Conservation (phyloP, 306 rosid species). For the Vicia villosa region DNA sequence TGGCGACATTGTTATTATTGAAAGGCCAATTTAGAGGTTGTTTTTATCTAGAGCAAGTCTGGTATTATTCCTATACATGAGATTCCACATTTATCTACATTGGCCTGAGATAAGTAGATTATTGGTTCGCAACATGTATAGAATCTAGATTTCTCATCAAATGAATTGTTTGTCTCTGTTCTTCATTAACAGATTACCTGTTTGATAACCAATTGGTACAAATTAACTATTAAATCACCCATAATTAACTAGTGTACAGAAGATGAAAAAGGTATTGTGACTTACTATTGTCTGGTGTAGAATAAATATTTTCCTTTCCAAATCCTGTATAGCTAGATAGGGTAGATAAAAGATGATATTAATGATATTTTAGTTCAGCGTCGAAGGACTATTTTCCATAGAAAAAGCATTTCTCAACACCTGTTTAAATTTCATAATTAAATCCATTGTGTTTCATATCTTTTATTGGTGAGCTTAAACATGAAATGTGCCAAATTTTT, state of each 20-base stretch:
- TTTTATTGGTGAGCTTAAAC: no score
- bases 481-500: no score
- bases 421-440: background rate
- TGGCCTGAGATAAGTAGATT: background rate
- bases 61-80: background rate
- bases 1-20: background rate
- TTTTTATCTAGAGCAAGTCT: background rate
- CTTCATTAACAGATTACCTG: background rate
- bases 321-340: constrained; percentile 1
- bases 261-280: background rate
- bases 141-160: background rate
- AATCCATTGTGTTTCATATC: constrained; percentile 18
- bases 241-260: background rate
- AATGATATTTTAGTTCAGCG: constrained; percentile 3
- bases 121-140: background rate
- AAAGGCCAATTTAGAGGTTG: background rate
- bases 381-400: background rate
- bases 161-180: background rate
- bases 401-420: background rate
- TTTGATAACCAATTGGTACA: background rate
- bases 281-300: background rate
- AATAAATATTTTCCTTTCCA: constrained; percentile 1
- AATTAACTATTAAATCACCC: background rate
- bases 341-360: background rate
- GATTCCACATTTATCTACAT: background rate